Conservation (phyloP, 768 basidiomycete species). For the Trametes gibbosa region DNA sequence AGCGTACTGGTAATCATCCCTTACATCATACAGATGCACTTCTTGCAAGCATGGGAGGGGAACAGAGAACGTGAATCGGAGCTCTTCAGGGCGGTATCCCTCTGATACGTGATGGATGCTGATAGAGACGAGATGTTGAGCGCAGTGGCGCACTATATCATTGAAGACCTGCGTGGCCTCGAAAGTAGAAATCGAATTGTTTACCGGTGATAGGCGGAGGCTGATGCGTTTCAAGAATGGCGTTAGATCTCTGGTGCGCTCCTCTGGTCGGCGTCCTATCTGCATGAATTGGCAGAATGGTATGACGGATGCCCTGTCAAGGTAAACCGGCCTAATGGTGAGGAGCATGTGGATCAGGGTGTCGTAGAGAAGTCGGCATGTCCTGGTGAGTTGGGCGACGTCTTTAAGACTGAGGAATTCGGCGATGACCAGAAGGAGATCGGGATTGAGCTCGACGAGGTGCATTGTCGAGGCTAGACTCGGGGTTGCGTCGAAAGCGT, state of each 20-base stretch:
- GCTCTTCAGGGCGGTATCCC: not conserved
- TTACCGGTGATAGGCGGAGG: too few species aligned
- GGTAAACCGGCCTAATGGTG: not conserved
- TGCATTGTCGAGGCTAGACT: too few species aligned
- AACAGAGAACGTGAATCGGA: not conserved
- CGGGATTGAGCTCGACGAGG: not conserved
- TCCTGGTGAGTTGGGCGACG: not conserved
- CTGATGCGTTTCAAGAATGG: too few species aligned
- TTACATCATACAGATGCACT: not conserved
- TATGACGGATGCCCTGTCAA: not conserved
- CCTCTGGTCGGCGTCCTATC: not conserved
- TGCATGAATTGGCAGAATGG: not conserved
- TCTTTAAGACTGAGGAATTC: not conserved
- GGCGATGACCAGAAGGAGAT: not conserved
- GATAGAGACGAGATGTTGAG: not conserved
- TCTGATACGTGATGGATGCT: not conserved
- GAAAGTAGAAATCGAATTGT: too few species aligned
- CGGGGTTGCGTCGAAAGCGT: too few species aligned
- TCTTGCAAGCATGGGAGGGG: not conserved
- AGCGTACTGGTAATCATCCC: not conserved
- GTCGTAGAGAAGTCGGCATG: not conserved
- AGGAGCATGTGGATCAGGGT: not conserved
- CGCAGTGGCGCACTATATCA: too few species aligned
- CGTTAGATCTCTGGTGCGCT: too few species aligned
- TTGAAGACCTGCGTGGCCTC: too few species aligned